phyloP scores from a whole-genome alignment of 805 yeast genomes.

The Metschnikowia santaceciliae region DNA sequence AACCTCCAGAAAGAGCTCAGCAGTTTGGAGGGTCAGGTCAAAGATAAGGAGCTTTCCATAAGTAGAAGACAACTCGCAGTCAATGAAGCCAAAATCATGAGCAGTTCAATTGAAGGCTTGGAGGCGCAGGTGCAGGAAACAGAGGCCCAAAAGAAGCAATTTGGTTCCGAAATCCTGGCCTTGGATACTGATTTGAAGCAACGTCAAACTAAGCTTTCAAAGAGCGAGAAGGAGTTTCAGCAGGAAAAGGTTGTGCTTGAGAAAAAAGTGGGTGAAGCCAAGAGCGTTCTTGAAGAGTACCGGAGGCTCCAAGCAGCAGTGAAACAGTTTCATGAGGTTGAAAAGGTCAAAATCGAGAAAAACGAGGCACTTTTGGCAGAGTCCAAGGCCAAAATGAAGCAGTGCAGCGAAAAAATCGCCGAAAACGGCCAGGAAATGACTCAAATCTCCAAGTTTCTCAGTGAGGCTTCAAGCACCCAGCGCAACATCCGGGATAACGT shows the following conservation, averaged over 20 bases:
- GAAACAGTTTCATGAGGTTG: conserved; percentile 21
- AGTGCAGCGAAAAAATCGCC: conserved; percentile 11
- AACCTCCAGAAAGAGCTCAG: conserved; percentile 39
- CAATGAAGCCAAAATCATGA: conserved; percentile 29
- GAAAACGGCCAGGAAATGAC: conserved; percentile 22
- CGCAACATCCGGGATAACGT: conserved; percentile 63
- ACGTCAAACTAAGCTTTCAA: conserved; percentile 6
- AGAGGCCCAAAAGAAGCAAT: conserved; percentile 16
- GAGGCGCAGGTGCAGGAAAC: conserved; percentile 35
- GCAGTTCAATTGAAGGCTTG: conserved; percentile 28
- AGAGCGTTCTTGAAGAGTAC: conserved; percentile 1
- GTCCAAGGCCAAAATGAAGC: conserved; percentile 1
- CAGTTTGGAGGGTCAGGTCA: conserved; percentile 45
- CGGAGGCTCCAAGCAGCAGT: conserved; percentile 9
- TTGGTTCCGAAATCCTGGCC: conserved; percentile 12
- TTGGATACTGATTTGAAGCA: conserved; percentile 1
- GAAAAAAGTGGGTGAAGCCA: background rate
- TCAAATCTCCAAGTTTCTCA: conserved; percentile 38
- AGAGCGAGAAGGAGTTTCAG: conserved; percentile 2
- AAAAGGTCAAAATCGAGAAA: conserved; percentile 20
- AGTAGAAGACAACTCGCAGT: conserved; percentile 51
- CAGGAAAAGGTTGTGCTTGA: background rate
- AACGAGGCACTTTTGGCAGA: conserved; percentile 12
- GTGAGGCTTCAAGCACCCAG: conserved; percentile 58
- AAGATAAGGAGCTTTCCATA: conserved; percentile 50